Conservation (phyloP, 306 rosid species). For the Quercus engelmannii region DNA sequence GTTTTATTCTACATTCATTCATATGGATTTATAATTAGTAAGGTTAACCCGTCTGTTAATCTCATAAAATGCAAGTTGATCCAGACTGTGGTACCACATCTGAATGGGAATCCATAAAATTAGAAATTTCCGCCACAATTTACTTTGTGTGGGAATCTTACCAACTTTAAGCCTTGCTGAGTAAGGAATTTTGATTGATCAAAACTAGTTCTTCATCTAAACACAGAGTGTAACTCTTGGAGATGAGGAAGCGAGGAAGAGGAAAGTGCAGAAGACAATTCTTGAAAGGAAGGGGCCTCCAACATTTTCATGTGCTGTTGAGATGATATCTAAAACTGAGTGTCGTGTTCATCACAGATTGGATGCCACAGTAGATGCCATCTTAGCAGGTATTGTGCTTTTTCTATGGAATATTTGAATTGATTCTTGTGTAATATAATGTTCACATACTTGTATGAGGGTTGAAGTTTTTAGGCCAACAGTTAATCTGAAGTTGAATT, state of each 20-base stretch:
- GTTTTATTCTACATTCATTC: conserved; percentile 11
- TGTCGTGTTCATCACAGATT: too few relatives aligned
- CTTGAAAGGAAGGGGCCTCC: too few relatives aligned
- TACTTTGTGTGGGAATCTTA: not conserved
- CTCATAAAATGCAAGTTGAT: not conserved
- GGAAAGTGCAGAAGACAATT: too few relatives aligned
- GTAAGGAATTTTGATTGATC: conserved; percentile 17
- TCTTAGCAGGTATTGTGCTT: conserved; percentile 71
- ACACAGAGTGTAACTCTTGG: conserved; percentile 96
- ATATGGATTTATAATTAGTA: conserved; percentile 2
- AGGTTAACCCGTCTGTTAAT: not conserved
- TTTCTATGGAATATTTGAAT: conserved; percentile 3
- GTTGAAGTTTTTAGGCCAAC: conserved; percentile 1
- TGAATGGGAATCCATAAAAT: not conserved
- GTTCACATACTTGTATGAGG: conserved; percentile 2
- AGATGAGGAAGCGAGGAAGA: conserved; percentile 93
- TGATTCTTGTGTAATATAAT: conserved; percentile 6
- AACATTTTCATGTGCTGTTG: too few relatives aligned
- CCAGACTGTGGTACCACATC: not conserved
- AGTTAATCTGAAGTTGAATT: conserved; percentile 6
- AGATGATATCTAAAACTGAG: too few relatives aligned
- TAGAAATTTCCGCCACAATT: not conserved
- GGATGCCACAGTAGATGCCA: too few relatives aligned
- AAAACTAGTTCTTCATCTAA: conserved; percentile 20
- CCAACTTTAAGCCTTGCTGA: conserved; percentile 8